Evolutionary conservation across 2,329 filamentous ascomycete species (phyloP), one percentile per base, ranked within the genome.

Genomic region (Parastagonospora avenae): DNA sequence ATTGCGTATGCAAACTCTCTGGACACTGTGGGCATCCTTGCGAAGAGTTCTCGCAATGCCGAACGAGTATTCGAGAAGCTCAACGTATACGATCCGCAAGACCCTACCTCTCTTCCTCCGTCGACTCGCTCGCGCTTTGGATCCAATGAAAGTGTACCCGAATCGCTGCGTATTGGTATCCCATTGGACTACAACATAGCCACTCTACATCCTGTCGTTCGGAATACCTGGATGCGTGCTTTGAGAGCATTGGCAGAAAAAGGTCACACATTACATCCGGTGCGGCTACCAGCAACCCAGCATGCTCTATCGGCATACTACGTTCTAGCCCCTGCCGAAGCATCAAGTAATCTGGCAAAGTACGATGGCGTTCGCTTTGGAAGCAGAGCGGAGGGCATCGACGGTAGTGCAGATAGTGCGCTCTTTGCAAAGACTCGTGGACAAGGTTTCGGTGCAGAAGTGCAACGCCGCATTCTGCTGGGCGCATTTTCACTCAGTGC

Each of bases 301-400:
- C 87, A 90, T 60, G 93, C 94, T 0, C 83, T 99, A 0, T 90
- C 92, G 15, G 90, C 94, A 30, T 99, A 99, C 78, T 99, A 99
- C 73, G 84, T 99, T 49, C 86, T 99, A 48, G 95, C 94, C 0
- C 91, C 94, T 0, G 93, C 94, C 12, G 94, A 99, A 75, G 94
- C 94, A 3, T 91, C 91, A 1, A 97, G 93, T 12, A 99, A 99
- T 66, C 84, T 99, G 2, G 91, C 94, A 50, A 97, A 96, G 72
- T 99, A 97, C 72, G 95, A 99, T 65, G 94, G 94, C 15, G 85
- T 97, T n/a, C 88, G 94, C 9, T 99, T 96, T 74, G 94, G 94
- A 1, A 80, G 79, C 15, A 82, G 85, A 28, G 76, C 70, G 8
- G 48, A 66, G 8, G 81, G 79, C 40, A 80, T 86, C 52, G 85